Percentiles rank a stretch among this genome's conserved stretches.
phyloP scores from a whole-genome alignment of 345 rosid genomes.

The Pelargonium nanum region DNA sequence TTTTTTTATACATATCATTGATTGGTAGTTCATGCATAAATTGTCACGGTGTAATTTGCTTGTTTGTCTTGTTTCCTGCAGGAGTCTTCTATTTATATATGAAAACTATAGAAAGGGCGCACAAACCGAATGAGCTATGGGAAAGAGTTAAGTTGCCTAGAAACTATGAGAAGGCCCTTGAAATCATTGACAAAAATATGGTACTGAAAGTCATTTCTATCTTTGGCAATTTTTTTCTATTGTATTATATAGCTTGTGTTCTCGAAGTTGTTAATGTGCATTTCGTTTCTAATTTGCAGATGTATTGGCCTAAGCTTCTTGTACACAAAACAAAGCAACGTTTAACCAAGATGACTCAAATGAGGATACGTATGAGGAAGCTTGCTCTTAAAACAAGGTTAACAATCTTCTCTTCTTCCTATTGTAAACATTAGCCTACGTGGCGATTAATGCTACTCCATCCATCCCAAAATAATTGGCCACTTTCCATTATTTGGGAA shows the following conservation, averaged over 20 bases:
- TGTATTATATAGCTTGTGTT: not conserved
- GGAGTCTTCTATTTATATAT: constrained; percentile 87
- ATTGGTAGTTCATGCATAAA: not conserved
- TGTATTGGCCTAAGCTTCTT: constrained; percentile 87
- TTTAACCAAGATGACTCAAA: constrained; percentile 94
- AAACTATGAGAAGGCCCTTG: constrained; percentile 90
- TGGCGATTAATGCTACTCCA: too few relatives aligned
- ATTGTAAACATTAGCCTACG: not conserved
- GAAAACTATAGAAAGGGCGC: constrained; percentile 97
- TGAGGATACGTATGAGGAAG: constrained; percentile 94
- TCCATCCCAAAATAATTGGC: too few relatives aligned
- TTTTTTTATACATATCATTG: not conserved
- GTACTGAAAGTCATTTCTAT: constrained; percentile 24
- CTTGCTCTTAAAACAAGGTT: constrained; percentile 85
- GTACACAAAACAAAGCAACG: constrained; percentile 86
- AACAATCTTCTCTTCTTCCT: constrained; percentile 5
- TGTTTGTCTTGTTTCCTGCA: constrained; percentile 18
- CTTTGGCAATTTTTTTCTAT: not conserved
- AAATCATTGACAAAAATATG: constrained; percentile 78
- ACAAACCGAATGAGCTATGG: constrained; percentile 80
- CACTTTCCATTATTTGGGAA: too few relatives aligned
- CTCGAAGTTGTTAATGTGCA: not conserved
- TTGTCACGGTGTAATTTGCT: not conserved
- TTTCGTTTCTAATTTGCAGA: constrained; percentile 23
- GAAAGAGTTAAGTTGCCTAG: constrained; percentile 76